Percentiles rank a stretch among this genome's conserved stretches.
Conservation (phyloP, 2,329 filamentous ascomycete species). For the Colletotrichum plurivorum region DNA sequence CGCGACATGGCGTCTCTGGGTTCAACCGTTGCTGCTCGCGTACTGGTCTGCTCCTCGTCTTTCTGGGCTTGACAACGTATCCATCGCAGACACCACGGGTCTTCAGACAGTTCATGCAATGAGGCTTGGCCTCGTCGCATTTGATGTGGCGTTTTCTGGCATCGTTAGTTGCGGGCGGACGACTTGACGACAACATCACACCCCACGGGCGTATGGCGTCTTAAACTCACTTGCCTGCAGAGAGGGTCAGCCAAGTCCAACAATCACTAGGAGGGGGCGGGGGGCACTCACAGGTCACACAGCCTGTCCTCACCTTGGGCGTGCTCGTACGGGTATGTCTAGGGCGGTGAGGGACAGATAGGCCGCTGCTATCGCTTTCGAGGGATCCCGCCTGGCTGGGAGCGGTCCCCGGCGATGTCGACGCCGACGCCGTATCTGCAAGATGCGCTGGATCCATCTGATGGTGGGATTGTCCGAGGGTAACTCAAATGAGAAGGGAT, state of each 20-base stretch:
- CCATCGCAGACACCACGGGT: slow-evolving; percentile 41
- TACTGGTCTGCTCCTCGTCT: slow-evolving; percentile 6
- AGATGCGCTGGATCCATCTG: slow-evolving; percentile 31
- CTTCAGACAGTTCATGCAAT: slow-evolving; percentile 55
- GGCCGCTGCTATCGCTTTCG: slow-evolving; percentile 11
- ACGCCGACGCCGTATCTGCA: slow-evolving; percentile 33
- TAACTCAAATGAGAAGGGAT: slow-evolving; percentile 25
- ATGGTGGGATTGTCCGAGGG: slow-evolving; percentile 23
- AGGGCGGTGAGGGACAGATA: slow-evolving; percentile 19
- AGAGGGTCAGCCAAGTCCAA: slow-evolving; percentile 10
- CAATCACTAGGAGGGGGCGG: background rate
- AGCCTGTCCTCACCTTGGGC: slow-evolving; percentile 41
- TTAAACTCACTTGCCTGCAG: slow-evolving; percentile 37
- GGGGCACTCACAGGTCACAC: slow-evolving; percentile 39
- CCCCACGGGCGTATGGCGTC: background rate
- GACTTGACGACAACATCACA: slow-evolving; percentile 1
- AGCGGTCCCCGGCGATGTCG: slow-evolving; percentile 9
- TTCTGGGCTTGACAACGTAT: slow-evolving; percentile 37
- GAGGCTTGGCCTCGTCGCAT: slow-evolving; percentile 58
- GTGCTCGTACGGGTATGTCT: slow-evolving; percentile 41
- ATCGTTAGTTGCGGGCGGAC: slow-evolving; percentile 1
- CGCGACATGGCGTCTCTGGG: background rate
- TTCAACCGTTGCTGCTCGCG: background rate
- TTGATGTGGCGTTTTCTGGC: slow-evolving; percentile 54
- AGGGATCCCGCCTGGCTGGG: slow-evolving; percentile 21